Conservation (phyloP, 169 alveolate genomes). For the Plasmodium falciparum region DNA sequence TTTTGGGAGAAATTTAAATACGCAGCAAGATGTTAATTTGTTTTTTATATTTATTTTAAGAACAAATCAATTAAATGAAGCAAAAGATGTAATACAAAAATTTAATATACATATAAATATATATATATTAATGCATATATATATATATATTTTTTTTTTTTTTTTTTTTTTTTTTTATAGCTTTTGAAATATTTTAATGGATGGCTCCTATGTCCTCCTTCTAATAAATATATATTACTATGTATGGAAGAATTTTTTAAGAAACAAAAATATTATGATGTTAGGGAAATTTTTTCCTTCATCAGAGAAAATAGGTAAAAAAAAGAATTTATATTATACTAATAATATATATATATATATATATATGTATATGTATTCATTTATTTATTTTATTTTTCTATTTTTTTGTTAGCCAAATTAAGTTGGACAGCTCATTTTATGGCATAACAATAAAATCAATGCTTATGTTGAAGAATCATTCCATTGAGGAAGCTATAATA, state of each 20-base stretch:
- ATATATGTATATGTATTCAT: not conserved
- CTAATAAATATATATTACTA: slow-evolving; percentile 67
- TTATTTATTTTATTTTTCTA: slow-evolving; percentile 22
- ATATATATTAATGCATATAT: not conserved
- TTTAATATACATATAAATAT: not conserved
- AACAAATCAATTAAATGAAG: slow-evolving; percentile 66
- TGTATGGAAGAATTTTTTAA: slow-evolving; percentile 71
- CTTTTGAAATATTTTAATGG: slow-evolving; percentile 74
- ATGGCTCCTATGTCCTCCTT: slow-evolving; percentile 76
- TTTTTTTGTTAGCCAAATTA: slow-evolving; percentile 56
- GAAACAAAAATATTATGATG: slow-evolving; percentile 61
- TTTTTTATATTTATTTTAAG: slow-evolving; percentile 73
- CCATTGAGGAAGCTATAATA: slow-evolving; percentile 73
- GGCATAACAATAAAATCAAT: slow-evolving; percentile 69
- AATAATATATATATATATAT: not conserved
- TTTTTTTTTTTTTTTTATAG: slow-evolving; percentile 8
- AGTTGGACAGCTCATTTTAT: slow-evolving; percentile 73
- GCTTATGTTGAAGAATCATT: slow-evolving; percentile 56
- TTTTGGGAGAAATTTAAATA: slow-evolving; percentile 75
- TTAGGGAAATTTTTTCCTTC: slow-evolving; percentile 74
- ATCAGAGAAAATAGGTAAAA: slow-evolving; percentile 71
- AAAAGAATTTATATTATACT: not conserved
- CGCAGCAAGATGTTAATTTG: slow-evolving; percentile 76
- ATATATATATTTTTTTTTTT: not conserved
- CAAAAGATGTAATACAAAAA: slow-evolving; percentile 62